phyloP scores from a whole-genome alignment of 345 rosid species.

The Dipteronia sinensis region DNA sequence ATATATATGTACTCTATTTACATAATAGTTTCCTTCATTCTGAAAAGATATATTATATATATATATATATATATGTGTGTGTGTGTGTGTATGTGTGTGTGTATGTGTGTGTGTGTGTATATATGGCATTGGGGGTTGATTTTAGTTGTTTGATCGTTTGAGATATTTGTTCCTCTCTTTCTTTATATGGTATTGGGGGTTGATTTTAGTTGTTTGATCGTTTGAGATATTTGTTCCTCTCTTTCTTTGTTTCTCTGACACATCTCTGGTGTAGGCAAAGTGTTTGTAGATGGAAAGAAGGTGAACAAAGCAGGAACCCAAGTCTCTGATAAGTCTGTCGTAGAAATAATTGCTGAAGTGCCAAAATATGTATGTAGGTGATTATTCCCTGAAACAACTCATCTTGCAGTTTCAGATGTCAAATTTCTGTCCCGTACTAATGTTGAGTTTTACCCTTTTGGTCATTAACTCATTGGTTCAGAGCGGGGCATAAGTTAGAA shows the following conservation, averaged over 20 bases:
- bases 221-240: background rate
- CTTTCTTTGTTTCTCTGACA: conserved; percentile 7
- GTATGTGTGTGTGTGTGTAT: no score
- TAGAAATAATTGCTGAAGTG: conserved; percentile 76
- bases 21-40: no score
- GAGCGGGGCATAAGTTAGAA: conserved; percentile 94
- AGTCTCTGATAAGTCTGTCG: conserved; percentile 62
- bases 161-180: background rate
- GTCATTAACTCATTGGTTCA: conserved; percentile 39
- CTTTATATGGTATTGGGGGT: no score
- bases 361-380: conserved; percentile 99
- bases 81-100: no score
- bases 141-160: conserved; percentile 13
- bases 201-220: conserved; percentile 5
- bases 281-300: conserved; percentile 79
- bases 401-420: conserved; percentile 17
- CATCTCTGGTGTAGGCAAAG: conserved; percentile 62
- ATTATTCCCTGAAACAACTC: conserved; percentile 42
- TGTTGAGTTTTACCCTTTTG: conserved; percentile 15
- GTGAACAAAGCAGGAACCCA: conserved; percentile 91
- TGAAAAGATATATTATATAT: no score
- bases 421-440: background rate
- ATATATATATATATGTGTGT: no score
- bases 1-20: no score
- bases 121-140: background rate